A percentile compares a stretch with the other conserved stretches of the same genome.
Conservation (phyloP, 129 eudicot species). For the Tanacetum coccineum region DNA sequence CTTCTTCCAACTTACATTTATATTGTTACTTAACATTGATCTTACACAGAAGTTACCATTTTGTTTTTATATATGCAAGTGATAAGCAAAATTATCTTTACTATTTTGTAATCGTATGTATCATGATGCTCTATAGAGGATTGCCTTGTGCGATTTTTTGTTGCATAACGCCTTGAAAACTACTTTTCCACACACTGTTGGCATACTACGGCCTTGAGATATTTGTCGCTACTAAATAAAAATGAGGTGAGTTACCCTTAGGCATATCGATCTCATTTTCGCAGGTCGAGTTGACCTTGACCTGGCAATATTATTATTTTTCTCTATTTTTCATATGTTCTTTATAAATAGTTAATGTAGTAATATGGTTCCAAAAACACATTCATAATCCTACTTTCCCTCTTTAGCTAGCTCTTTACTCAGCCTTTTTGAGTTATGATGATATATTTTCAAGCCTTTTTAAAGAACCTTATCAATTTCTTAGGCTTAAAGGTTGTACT, state of each 20-base stretch:
- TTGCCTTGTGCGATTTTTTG: slow-evolving; percentile 66
- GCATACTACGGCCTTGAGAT: slow-evolving; percentile 73
- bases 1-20: too few species aligned
- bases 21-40: too few species aligned
- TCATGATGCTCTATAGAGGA: slow-evolving; percentile 68
- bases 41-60: too few species aligned
- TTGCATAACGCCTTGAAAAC: slow-evolving; percentile 62
- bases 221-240: slow-evolving; percentile 32
- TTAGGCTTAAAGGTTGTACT: not conserved
- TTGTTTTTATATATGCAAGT: slow-evolving; percentile 10
- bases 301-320: too few species aligned
- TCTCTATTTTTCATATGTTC: too few species aligned
- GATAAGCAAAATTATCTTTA: not conserved
- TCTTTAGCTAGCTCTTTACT: not conserved
- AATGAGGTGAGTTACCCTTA: slow-evolving; percentile 46
- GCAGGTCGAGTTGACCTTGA: too few species aligned
- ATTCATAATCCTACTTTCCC: not conserved
- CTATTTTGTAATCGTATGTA: not conserved
- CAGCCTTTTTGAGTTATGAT: not conserved
- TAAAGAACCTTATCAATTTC: not conserved
- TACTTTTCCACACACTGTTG: slow-evolving; percentile 81
- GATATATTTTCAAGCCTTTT: not conserved
- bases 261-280: not conserved
- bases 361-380: not conserved
- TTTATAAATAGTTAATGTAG: too few species aligned